Evolutionary conservation across 306 rosid species (phyloP), one percentile per base, ranked within the genome.

Genomic region (Crataegus laevigata): DNA sequence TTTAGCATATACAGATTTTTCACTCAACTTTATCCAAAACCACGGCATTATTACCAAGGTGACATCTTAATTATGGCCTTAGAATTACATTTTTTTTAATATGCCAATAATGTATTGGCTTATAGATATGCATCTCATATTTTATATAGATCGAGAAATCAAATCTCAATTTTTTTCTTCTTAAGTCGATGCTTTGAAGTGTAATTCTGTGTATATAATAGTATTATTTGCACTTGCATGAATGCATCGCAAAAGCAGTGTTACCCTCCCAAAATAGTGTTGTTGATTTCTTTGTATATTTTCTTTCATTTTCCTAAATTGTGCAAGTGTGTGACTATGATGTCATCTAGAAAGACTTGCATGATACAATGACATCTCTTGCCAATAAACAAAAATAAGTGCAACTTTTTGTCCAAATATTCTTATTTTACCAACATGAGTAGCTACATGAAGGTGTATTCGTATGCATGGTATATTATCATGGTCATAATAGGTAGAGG

Each of bases 321-420:
- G 51, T 34, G 65, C 30, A 21, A 52, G 28, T 4, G 19, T 22
- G 21, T 8, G 42, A 50, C 19, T 28, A 36, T 7, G 10, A 36
- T 36, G 40, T 36, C 7, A 36, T 36, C 10, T 1, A 0, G 0
- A 36, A 34, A 36, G 10, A 36, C 0, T 36, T 36, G 7, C 2
- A 36, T 36, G 40, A 36, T 0, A 36, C 0, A 36, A 1, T 1
- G 2, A 36, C 0, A 9, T 47, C 2, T 2, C 19, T 0, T 45
- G 52, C 7, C 0, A 45, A 14, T 45, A 45, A 45, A 45, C 1
- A 45, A 45, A 45, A 4, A 45, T 0, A 4, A 0, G 0, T 4
- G 19, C 4, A 45, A 14, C 0, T 4, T 45, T 45, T 1, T 45
- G 7, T 14, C 1, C 7, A 45, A 45, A 4, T 1, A 13, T 14